Percentiles rank a stretch among this genome's conserved stretches.
Conservation (phyloP, 179 eudicot genomes). For the Vitellaria paradoxa region DNA sequence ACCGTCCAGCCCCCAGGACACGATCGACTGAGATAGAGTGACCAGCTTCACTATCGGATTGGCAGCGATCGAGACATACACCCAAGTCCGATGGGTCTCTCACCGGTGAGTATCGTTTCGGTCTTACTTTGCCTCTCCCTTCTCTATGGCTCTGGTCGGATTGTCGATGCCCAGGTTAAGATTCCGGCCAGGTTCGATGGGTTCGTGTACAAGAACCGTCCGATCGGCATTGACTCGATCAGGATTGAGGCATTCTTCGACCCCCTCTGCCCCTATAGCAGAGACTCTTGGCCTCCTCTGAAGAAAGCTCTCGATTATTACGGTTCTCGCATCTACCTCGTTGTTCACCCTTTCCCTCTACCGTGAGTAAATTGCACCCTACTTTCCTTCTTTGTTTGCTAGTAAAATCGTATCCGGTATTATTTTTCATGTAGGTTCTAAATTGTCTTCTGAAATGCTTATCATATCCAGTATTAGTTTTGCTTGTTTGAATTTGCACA, state of each 20-base stretch:
- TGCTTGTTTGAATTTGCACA: background rate
- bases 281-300: constrained; percentile 82
- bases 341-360: constrained; percentile 66
- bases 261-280: constrained; percentile 44
- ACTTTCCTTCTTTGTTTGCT: too few species aligned
- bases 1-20: too few species aligned
- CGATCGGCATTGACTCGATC: background rate
- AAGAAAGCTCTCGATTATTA: constrained; percentile 42
- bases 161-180: too few species aligned
- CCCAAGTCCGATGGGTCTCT: too few species aligned
- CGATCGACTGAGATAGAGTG: too few species aligned
- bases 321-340: constrained; percentile 40
- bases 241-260: too few species aligned
- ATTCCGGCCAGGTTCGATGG: constrained; percentile 25
- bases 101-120: too few species aligned
- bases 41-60: too few species aligned
- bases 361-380: constrained; percentile 41
- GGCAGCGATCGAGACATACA: too few species aligned
- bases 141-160: too few species aligned
- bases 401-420: too few species aligned
- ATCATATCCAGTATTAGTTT: background rate
- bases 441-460: background rate
- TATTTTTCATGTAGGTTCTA: background rate
- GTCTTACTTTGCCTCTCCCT: too few species aligned
- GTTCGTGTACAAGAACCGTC: constrained; percentile 22